These are phyloP conservation scores for Cercospora sojina DNA, from an alignment of 2,329 filamentous ascomycete species.

Conservation along the genomic window DNA sequence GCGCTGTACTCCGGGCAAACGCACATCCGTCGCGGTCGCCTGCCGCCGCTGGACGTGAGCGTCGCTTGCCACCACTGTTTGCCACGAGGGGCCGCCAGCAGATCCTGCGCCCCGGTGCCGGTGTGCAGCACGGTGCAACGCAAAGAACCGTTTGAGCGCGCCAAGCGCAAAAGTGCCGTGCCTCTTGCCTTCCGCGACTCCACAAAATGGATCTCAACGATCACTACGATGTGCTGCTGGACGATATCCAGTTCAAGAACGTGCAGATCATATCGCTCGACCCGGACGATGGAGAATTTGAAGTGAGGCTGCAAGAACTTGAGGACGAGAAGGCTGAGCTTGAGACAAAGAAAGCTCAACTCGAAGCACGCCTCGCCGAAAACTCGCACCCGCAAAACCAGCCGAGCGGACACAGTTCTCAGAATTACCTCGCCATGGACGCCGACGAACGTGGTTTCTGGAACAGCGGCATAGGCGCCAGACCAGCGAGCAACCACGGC, in stretches of 20 bases:
- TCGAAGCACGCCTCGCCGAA: slow-evolving; percentile 8
- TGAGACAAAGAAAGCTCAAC: slow-evolving; percentile 3
- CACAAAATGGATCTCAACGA: not conserved
- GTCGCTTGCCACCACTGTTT: not conserved
- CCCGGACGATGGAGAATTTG: slow-evolving; percentile 33
- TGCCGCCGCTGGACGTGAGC: not conserved
- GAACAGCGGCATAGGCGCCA: slow-evolving; percentile 24
- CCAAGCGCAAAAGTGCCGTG: not conserved
- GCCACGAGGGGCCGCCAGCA: slow-evolving; percentile 1
- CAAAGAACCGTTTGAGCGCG: not conserved
- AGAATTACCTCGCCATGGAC: not conserved
- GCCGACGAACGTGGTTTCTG: slow-evolving; percentile 24
- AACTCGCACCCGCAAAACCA: slow-evolving; percentile 13
- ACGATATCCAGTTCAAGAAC: slow-evolving; percentile 38
- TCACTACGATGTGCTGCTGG: slow-evolving; percentile 31
- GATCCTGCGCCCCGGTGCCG: not conserved
- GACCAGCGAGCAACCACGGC: slow-evolving; percentile 22
- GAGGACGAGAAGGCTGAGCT: slow-evolving; percentile 22
- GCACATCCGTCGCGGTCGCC: not conserved
- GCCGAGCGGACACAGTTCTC: slow-evolving; percentile 1
- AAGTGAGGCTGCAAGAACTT: slow-evolving; percentile 26
- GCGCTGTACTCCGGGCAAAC: not conserved
- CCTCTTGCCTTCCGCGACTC: not conserved
- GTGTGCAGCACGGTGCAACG: slow-evolving; percentile 2
- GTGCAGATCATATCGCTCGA: slow-evolving; percentile 38